Base-by-base conservation (phyloP, 192 early-diverging fungal species). In the Mortierella hygrophila region DNA sequence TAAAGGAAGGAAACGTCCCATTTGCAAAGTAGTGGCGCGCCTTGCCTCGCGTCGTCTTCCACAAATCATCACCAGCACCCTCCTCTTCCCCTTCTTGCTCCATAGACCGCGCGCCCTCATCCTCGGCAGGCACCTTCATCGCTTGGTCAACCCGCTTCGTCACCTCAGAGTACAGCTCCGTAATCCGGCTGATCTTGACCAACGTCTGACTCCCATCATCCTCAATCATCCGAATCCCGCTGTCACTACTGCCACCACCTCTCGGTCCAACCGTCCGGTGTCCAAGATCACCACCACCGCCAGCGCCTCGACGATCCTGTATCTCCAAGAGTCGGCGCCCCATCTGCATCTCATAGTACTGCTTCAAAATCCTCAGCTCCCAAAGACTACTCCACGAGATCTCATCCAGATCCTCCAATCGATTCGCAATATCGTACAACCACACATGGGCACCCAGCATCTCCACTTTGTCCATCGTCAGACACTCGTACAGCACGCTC, bases 381-480 rank as follows among this genome's bases (percentile, higher is more conserved):
- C 84, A 78, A 21, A 86, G 29, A 6, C 79, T 86, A 8, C 49
- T 65, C 79, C 79, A 76, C 2, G 75, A 60, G 29, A 86, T 55
- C 44, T 77, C 76, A 23, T 74, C 76, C 35, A 70, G 32, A 42
- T 35, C 20, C 21, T 86, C 84, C 26, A 86, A 68, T 57, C 79
- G 70, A 41, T 74, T 81, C 18, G 60, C 60, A 69, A 82, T 72
- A 60, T 87, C 79, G 68, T 89, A 89, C 9, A 93, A 73, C 70
- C 87, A 84, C 57, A 92, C 72, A 79, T 90, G 89, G 18, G 84
- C 82, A 23, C 80, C 80, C 63, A 94, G 69, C 7, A 89, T 80
- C 47, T 93, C 91, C 13, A 85, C 77, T 42, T 93, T 88, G 57
- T 94, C 92, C 52, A 81, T 79, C 20, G 81, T 83, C 44, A 93